Base-by-base conservation (phyloP, 257 asterid genomes). In the Plantago ovata region DNA sequence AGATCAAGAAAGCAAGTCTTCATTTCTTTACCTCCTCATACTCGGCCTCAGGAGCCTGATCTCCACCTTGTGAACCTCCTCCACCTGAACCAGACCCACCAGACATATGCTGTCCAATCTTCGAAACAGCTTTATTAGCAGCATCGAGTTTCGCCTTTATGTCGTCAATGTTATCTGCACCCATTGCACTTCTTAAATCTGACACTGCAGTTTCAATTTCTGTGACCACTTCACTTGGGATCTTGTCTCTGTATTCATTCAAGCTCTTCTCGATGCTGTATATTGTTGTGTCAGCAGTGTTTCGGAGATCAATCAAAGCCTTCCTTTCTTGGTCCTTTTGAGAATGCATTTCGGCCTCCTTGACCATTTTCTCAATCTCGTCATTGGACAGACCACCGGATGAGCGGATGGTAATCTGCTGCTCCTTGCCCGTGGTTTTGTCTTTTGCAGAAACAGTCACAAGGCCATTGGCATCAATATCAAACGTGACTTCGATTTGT, bases 11-110 rank as follows among this genome's bases (percentile, higher is more conserved):
- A 28, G 6, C 36, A 28, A n/a, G 36, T 28, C 7, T 64, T 73
- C 79, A 83, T 69, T 86, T 86, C 87, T 83, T 86, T 11, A 81
- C 87, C 66, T 83, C 95, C 73, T 79, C 93, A 10, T 83, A 86
- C 46, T 86, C 95, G 0, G 94, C 95, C 68, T 81, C 95, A 0
- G 81, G 73, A 3, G 85, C 62, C 67, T 76, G 87, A 11, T 75
- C 89, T 13, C 95, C 90, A 4, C 94, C 85, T 65, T 77, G 78
- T 4, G 80, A 62, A 44, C 85, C 85, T 10, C 85, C 85, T 10
- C 82, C 91, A 11, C 84, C 10, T 12, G 79, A 43, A 16, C 75
- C 69, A 1, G 70, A 38, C n/a, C 84, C 58, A 1, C 88, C 84
- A 1, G 84, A 62, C 95, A 86, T 86, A 54, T 86, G 94, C 66